phyloP scores from a whole-genome alignment of 139 green algal genomes.

The Chlorella sp. region DNA sequence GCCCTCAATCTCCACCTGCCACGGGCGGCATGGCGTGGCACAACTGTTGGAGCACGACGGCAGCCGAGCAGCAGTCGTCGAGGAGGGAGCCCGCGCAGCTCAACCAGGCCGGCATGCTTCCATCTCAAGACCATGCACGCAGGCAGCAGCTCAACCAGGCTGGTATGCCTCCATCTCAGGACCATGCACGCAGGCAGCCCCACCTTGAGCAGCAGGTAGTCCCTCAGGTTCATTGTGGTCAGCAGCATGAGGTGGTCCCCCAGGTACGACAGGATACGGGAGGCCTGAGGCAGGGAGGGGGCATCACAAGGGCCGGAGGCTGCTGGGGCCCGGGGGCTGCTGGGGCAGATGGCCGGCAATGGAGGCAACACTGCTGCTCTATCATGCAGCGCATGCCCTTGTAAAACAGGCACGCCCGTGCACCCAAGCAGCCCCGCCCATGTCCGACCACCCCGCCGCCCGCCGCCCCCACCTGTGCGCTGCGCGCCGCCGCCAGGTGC shows the following conservation, averaged over 20 bases:
- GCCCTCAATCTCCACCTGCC: slow-evolving; percentile 55
- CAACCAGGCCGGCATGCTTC: too few species aligned
- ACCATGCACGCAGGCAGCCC: too few species aligned
- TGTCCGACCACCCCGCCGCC: background rate
- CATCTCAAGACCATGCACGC: too few species aligned
- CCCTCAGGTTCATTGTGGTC: slow-evolving; percentile 62
- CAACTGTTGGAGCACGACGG: too few species aligned
- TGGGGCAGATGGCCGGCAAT: background rate
- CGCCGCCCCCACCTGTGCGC: slow-evolving; percentile 49
- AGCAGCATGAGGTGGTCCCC: slow-evolving; percentile 56
- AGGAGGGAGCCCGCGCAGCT: too few species aligned
- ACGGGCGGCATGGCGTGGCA: too few species aligned
- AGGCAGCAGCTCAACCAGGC: too few species aligned
- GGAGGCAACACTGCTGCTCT: background rate
- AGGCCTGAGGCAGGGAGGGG: slow-evolving; percentile 30
- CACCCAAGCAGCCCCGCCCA: too few species aligned
- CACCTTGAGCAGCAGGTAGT: slow-evolving; percentile 62
- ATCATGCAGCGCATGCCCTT: background rate
- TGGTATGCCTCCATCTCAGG: too few species aligned
- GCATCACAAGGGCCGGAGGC: background rate
- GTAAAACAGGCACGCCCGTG: background rate
- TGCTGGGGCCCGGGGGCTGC: background rate
- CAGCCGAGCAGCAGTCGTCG: too few species aligned
- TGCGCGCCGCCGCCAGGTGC: slow-evolving; percentile 44
- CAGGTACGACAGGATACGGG: slow-evolving; percentile 56